Conservation (phyloP, 169 alveolate species). For the Plasmodium vivax region DNA sequence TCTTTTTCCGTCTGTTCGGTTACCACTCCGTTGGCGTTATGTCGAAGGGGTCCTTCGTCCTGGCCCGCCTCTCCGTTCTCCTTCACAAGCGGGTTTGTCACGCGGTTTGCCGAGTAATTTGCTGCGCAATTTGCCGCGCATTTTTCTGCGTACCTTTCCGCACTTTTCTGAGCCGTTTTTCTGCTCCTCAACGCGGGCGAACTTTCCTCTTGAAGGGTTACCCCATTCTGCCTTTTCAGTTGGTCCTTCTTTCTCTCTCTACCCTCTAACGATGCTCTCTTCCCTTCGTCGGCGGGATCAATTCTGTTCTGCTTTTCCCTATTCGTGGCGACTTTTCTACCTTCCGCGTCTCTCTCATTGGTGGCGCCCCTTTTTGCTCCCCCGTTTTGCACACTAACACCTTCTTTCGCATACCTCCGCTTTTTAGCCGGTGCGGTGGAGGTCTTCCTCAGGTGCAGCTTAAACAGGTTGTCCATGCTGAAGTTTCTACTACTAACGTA, state of each 20-base stretch:
- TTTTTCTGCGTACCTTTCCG: not conserved
- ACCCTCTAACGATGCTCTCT: not conserved
- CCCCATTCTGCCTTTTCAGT: not conserved
- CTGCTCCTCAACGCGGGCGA: not conserved
- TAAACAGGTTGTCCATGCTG: conserved; percentile 29
- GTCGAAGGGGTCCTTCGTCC: not conserved
- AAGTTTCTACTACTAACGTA: conserved; percentile 14
- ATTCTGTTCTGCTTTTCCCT: not conserved
- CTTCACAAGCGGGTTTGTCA: not conserved
- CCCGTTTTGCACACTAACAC: not conserved
- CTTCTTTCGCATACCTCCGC: not conserved
- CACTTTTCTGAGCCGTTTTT: not conserved
- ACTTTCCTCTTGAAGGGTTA: not conserved
- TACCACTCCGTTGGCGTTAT: not conserved
- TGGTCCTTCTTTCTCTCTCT: not conserved
- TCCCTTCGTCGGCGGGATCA: not conserved
- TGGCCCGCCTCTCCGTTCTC: not conserved
- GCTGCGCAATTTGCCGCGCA: not conserved
- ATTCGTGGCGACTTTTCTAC: not conserved
- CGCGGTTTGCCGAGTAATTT: not conserved
- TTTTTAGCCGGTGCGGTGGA: not conserved
- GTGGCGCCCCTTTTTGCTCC: not conserved
- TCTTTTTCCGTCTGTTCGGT: not conserved
- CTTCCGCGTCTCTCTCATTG: not conserved
- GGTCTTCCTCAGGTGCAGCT: not conserved